A percentile compares a stretch with the other conserved stretches of the same genome.
These are phyloP conservation scores for Diaporthe longicolla DNA, from an alignment of 2,329 filamentous ascomycete genomes.

Conservation along the genomic window DNA sequence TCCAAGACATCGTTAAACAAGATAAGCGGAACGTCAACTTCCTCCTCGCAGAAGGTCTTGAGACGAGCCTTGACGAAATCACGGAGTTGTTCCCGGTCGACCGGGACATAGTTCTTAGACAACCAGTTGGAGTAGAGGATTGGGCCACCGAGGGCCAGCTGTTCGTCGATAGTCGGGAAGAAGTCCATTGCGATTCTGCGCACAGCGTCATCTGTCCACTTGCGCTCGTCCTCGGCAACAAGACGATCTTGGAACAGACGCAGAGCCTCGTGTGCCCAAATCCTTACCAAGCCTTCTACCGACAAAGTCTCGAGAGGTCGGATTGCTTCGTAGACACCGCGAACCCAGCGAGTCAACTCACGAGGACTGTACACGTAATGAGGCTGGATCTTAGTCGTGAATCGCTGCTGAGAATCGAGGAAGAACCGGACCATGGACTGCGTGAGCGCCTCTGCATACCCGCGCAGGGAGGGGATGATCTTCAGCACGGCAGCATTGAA, in stretches of 20 bases:
- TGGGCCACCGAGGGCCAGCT: conserved; percentile 88
- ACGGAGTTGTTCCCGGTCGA: conserved; percentile 93
- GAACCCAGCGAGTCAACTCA: conserved; percentile 97
- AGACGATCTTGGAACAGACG: conserved; percentile 98
- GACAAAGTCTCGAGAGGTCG: conserved; percentile 89
- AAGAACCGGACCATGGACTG: conserved; percentile 99
- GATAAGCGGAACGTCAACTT: conserved; percentile 97
- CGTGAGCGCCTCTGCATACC: conserved; percentile 93
- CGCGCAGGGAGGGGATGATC: conserved; percentile 93
- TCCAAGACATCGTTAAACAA: conserved; percentile 99
- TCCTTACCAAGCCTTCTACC: conserved; percentile 91
- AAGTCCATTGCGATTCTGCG: conserved; percentile 88
- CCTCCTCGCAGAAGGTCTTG: conserved; percentile 99
- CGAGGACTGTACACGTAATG: conserved; percentile 99
- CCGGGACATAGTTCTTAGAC: conserved; percentile 97
- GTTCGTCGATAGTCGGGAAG: conserved; percentile 96
- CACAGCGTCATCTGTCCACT: conserved; percentile 94
- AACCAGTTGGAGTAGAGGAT: conserved; percentile 99
- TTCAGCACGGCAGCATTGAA: conserved; percentile 98
- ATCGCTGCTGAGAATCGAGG: conserved; percentile 91
- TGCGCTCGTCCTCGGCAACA: conserved; percentile 91
- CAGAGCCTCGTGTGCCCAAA: conserved; percentile 98
- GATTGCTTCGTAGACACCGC: conserved; percentile 97
- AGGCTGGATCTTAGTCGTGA: conserved; percentile 96
- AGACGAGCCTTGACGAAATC: conserved; percentile 98